These are phyloP conservation scores for Talaromyces pinophilus DNA, from an alignment of 2,329 filamentous ascomycete species.

Conservation along the genomic window DNA sequence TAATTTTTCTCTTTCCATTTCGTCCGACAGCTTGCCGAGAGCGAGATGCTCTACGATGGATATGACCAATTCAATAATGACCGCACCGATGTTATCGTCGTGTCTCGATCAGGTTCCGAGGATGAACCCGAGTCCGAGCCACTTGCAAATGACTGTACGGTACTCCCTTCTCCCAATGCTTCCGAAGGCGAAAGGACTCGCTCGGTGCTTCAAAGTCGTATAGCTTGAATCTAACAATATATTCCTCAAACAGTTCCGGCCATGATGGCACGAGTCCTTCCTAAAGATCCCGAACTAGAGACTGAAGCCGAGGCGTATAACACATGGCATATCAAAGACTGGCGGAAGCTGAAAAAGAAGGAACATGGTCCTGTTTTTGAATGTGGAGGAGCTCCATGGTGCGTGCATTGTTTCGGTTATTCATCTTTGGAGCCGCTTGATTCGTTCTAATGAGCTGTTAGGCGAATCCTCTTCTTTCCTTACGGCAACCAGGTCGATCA, in stretches of 20 bases:
- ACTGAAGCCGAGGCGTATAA: slow-evolving; percentile 72
- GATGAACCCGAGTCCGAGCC: slow-evolving; percentile 58
- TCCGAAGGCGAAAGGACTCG: not conserved
- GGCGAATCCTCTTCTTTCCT: slow-evolving; percentile 93
- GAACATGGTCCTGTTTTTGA: slow-evolving; percentile 87
- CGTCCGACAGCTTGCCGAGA: slow-evolving; percentile 53
- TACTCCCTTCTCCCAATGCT: slow-evolving; percentile 20
- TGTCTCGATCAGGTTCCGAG: slow-evolving; percentile 60
- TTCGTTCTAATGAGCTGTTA: slow-evolving; percentile 38
- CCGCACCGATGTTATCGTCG: slow-evolving; percentile 63
- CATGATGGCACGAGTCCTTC: slow-evolving; percentile 79
- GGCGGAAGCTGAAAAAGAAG: slow-evolving; percentile 73
- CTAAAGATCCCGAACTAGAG: slow-evolving; percentile 75
- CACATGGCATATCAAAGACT: slow-evolving; percentile 87
- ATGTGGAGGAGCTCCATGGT: slow-evolving; percentile 86
- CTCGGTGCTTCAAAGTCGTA: slow-evolving; percentile 21
- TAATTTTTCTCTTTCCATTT: slow-evolving; percentile 31
- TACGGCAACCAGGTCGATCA: slow-evolving; percentile 93
- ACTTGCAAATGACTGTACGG: slow-evolving; percentile 60
- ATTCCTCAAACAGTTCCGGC: slow-evolving; percentile 64
- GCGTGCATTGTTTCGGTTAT: slow-evolving; percentile 36
- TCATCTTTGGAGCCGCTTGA: not conserved
- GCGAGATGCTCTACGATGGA: slow-evolving; percentile 64
- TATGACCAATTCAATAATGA: slow-evolving; percentile 62
- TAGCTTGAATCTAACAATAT: slow-evolving; percentile 11